These are phyloP conservation scores for Phylloporus arenicola DNA, from an alignment of 768 basidiomycete species.

Conservation along the genomic window DNA sequence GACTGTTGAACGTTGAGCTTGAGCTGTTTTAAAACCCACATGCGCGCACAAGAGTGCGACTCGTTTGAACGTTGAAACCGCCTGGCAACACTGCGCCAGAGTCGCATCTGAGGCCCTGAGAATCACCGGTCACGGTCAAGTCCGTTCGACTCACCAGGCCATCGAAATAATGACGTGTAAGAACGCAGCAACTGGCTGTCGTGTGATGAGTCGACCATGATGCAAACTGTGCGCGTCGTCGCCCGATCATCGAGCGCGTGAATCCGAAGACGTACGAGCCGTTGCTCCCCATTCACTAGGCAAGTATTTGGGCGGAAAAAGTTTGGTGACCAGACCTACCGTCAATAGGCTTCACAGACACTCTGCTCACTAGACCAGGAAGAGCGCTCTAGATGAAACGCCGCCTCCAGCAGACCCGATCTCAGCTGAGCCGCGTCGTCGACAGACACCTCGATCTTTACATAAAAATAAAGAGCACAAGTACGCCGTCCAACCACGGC, in stretches of 20 bases:
- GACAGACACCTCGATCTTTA: not conserved
- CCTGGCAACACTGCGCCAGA: not conserved
- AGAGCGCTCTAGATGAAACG: not conserved
- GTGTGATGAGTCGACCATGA: no score
- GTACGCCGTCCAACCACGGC: not conserved
- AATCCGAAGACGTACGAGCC: no score
- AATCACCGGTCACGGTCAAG: not conserved
- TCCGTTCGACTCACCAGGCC: no score
- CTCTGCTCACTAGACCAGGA: no score
- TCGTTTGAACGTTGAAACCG: not conserved
- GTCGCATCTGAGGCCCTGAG: not conserved
- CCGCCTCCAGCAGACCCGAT: not conserved
- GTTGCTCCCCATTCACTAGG: no score
- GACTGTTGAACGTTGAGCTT: not conserved
- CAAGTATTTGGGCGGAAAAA: no score
- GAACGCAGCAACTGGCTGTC: no score
- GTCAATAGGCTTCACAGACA: no score
- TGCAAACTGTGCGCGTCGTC: no score
- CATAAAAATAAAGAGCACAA: no score
- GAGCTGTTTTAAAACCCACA: not conserved
- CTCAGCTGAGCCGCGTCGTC: not conserved
- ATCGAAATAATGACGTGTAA: not conserved
- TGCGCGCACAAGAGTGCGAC: not conserved
- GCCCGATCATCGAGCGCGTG: no score
- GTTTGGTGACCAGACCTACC: no score